phyloP scores from a whole-genome alignment of 2,329 filamentous ascomycete species.

The Neofusicoccum ribis region DNA sequence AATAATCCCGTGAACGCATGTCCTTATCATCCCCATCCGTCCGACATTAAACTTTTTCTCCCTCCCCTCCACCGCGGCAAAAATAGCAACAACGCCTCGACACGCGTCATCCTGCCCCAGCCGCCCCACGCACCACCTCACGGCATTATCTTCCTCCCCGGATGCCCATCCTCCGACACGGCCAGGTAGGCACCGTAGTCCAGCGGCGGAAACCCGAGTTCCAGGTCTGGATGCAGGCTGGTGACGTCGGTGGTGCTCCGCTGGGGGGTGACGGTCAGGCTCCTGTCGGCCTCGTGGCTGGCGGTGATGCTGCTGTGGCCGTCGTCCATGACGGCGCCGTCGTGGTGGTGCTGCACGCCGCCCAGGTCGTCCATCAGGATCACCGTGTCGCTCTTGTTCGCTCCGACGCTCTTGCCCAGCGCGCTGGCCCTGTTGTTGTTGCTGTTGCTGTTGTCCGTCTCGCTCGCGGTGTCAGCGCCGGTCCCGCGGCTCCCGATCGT shows the following conservation, averaged over 20 bases:
- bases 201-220: neutral
- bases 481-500: neutral
- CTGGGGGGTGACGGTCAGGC: neutral
- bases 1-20: neutral
- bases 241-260: neutral
- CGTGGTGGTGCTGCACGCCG: neutral
- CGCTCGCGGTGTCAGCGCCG: neutral
- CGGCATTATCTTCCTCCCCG: neutral
- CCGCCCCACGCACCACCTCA: neutral
- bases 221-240: neutral
- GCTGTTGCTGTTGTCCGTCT: neutral
- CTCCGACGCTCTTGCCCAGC: neutral
- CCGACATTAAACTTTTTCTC: neutral
- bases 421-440: neutral
- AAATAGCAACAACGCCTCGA: neutral
- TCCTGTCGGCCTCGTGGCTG: neutral
- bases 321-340: neutral
- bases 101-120: neutral
- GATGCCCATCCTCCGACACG: slow-evolving; percentile 1
- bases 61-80: neutral
- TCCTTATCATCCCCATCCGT: neutral
- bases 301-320: neutral
- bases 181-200: neutral
- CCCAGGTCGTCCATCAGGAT: slow-evolving; percentile 14
- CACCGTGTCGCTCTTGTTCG: neutral